Conservation (phyloP, 257 asterid genomes). For the Solanum paucissectum region DNA sequence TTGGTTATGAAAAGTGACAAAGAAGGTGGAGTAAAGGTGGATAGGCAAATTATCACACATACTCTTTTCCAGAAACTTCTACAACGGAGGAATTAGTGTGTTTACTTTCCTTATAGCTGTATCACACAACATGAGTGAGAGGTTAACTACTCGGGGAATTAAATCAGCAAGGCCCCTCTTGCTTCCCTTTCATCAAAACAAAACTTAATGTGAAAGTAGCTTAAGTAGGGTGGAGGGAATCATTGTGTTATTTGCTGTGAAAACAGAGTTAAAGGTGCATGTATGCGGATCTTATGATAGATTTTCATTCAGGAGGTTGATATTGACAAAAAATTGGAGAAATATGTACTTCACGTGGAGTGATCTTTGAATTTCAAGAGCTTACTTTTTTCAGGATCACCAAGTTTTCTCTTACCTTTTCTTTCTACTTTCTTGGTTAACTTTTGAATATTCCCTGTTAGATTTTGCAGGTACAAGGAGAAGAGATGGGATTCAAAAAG, state of each 20-base stretch:
- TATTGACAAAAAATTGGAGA: background rate
- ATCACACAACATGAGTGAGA: background rate
- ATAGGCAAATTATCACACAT: background rate
- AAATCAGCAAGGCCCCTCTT: background rate
- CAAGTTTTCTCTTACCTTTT: background rate
- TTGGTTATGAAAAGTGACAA: background rate
- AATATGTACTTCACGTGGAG: background rate
- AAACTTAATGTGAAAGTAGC: background rate
- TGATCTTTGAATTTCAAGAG: background rate
- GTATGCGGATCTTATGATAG: background rate
- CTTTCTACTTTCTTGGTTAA: conserved; percentile 24
- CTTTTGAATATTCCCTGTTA: conserved; percentile 30
- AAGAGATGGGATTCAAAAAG: conserved; percentile 86
- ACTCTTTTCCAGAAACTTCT: background rate
- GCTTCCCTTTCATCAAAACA: background rate
- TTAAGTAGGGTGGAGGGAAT: background rate
- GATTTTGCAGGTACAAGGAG: conserved; percentile 83
- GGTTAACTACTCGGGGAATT: background rate
- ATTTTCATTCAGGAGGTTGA: background rate
- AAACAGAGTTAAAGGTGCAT: background rate
- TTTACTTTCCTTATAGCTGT: background rate
- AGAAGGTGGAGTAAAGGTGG: background rate
- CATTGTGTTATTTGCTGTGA: background rate
- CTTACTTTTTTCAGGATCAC: background rate
- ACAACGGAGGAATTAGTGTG: background rate